Conservation (phyloP, 371 early-diverging fungal species). For the Dichotomocladium elegans region DNA sequence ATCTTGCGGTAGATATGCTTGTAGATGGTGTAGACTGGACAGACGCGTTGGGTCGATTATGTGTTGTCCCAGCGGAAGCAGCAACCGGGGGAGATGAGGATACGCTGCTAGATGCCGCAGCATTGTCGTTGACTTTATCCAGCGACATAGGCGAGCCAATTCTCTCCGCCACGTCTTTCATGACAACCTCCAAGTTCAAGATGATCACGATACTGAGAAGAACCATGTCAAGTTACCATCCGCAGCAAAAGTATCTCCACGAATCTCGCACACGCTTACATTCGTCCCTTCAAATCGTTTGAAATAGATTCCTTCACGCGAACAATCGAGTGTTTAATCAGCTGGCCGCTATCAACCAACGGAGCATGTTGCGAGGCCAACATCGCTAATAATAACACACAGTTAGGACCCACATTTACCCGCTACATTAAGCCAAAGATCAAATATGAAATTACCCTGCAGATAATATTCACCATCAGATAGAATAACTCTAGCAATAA, state of each 20-base stretch:
- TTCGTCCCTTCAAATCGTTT: slow-evolving; percentile 54
- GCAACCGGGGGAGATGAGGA: too few relatives aligned
- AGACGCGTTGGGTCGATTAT: background rate
- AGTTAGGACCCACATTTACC: too few relatives aligned
- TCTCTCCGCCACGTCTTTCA: slow-evolving; percentile 24
- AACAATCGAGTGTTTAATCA: slow-evolving; percentile 53
- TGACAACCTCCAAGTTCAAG: slow-evolving; percentile 44
- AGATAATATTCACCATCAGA: slow-evolving; percentile 66
- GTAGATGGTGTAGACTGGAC: background rate
- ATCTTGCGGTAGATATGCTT: too few relatives aligned
- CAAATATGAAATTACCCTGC: slow-evolving; percentile 61
- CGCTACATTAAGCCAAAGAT: too few relatives aligned
- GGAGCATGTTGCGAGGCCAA: slow-evolving; percentile 54
- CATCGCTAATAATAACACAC: slow-evolving; percentile 47
- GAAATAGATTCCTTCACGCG: slow-evolving; percentile 44
- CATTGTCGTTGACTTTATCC: slow-evolving; percentile 8
- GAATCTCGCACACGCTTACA: slow-evolving; percentile 28
- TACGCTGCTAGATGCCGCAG: slow-evolving; percentile 2
- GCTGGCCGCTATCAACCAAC: slow-evolving; percentile 37
- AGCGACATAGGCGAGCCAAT: slow-evolving; percentile 42
- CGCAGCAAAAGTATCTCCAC: too few relatives aligned
- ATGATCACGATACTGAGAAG: slow-evolving; percentile 53
- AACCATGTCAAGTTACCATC: background rate
- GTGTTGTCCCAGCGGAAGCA: too few relatives aligned
- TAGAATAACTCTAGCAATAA: slow-evolving; percentile 51